Percentiles rank a stretch among this genome's conserved stretches.
Evolutionary conservation across 495 filamentous ascomycete genomes (phyloP).

Genomic region (Xylaria cubensis): DNA sequence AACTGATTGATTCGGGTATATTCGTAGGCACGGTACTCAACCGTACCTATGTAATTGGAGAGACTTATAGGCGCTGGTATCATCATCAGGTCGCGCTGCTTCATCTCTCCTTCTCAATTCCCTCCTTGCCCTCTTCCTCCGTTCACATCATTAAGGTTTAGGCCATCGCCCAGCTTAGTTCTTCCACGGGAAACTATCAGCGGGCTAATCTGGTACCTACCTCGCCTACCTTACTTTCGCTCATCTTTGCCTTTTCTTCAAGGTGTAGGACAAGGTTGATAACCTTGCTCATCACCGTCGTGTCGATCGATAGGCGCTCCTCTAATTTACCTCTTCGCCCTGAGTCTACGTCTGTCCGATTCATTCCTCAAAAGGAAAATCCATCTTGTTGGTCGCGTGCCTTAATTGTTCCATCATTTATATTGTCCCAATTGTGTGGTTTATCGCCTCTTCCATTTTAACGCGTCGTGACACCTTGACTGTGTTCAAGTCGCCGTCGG

Average conservation of each 20-base stretch:
- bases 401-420: not conserved
- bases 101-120: not conserved
- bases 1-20: conserved; percentile 23
- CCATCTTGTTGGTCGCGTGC: conserved; percentile 11
- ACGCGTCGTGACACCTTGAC: not conserved
- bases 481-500: not conserved
- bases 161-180: conserved; percentile 15
- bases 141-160: conserved; percentile 24
- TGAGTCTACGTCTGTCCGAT: not conserved
- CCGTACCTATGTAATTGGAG: not conserved
- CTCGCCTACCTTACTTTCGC: not conserved
- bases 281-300: conserved; percentile 6
- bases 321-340: not conserved
- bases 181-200: conserved; percentile 10
- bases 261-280: not conserved
- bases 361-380: not conserved
- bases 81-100: conserved; percentile 5
- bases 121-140: not conserved
- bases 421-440: not conserved
- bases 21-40: conserved; percentile 3
- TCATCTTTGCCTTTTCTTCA: not conserved
- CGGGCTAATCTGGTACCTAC: not conserved
- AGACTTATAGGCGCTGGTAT: conserved; percentile 9
- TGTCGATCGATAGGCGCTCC: not conserved
- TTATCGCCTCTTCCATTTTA: not conserved